Evolutionary conservation across 345 rosid species (phyloP).

Genomic region (Rhodomyrtus tomentosa): DNA sequence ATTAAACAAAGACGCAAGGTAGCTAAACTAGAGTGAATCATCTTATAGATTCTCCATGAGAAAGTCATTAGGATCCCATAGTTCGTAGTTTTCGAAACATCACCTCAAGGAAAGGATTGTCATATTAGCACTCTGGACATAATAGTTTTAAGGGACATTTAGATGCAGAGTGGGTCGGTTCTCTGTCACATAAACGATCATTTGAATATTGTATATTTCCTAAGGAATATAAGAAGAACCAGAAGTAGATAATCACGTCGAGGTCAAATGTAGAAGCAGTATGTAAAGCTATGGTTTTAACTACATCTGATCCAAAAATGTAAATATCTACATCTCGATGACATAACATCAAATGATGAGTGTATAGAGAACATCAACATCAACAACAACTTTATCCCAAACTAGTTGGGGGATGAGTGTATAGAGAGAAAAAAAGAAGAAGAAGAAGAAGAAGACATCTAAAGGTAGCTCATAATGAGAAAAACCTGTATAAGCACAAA

Average conservation of each 20-base stretch:
- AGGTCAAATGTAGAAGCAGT: not conserved
- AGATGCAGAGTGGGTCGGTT: not conserved
- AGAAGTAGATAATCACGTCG: not conserved
- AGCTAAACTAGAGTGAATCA: not conserved
- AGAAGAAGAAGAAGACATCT: not conserved
- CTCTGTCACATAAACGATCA: not conserved
- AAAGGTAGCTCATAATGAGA: not conserved
- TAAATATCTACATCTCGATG: not conserved
- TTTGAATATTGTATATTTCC: not conserved
- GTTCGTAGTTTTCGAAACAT: not conserved
- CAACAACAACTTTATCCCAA: no score
- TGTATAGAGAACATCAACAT: no score
- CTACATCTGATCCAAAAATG: not conserved
- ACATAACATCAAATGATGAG: not conserved
- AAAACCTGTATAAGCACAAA: slow-evolving; percentile 88
- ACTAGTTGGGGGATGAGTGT: no score
- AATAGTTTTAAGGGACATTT: not conserved
- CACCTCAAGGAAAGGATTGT: not conserved
- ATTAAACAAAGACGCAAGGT: not conserved
- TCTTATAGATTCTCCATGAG: not conserved
- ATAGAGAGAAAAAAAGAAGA: no score
- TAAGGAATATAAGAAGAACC: not conserved
- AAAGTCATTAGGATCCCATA: not conserved
- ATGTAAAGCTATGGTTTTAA: not conserved
- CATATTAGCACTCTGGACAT: not conserved